Conservation (phyloP, 345 rosid species). For the Combretum micranthum region DNA sequence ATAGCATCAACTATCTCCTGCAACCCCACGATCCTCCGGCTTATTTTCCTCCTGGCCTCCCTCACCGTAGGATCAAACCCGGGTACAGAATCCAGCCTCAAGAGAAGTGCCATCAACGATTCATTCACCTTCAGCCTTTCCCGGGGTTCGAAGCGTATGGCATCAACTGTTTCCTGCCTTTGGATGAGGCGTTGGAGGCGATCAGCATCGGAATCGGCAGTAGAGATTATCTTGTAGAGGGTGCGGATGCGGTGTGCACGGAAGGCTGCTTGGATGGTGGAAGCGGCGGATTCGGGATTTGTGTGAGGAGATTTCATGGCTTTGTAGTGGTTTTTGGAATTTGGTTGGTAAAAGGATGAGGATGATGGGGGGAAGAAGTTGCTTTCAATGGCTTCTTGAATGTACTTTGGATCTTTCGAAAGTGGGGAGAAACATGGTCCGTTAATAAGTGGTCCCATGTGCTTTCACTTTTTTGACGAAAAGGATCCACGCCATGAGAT, state of each 20-base stretch:
- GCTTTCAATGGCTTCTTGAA: slow-evolving; percentile 10
- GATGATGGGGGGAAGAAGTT: slow-evolving; percentile 29
- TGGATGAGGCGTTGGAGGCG: slow-evolving; percentile 61
- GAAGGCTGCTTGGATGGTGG: slow-evolving; percentile 62
- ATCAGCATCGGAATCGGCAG: slow-evolving; percentile 52
- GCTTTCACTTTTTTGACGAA: slow-evolving; percentile 3
- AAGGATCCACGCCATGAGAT: not conserved
- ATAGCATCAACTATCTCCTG: slow-evolving; percentile 79
- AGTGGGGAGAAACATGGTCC: slow-evolving; percentile 3
- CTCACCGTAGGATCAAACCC: slow-evolving; percentile 65
- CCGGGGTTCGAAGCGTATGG: slow-evolving; percentile 44
- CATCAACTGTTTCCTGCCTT: slow-evolving; percentile 77
- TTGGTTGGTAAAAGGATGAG: slow-evolving; percentile 24
- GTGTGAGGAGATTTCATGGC: slow-evolving; percentile 6
- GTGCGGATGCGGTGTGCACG: slow-evolving; percentile 45
- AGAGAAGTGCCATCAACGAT: slow-evolving; percentile 64
- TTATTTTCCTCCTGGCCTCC: slow-evolving; percentile 79
- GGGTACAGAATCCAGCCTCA: slow-evolving; percentile 74
- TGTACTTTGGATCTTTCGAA: slow-evolving; percentile 6
- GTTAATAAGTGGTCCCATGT: slow-evolving; percentile 5
- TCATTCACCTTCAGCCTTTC: slow-evolving; percentile 80
- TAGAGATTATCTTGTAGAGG: slow-evolving; percentile 44
- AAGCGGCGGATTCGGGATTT: not conserved
- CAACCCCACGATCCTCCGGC: slow-evolving; percentile 72
- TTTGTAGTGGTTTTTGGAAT: slow-evolving; percentile 15